Evolutionary conservation across 441 rosid species (phyloP).

Genomic region (Mallotus japonicus): DNA sequence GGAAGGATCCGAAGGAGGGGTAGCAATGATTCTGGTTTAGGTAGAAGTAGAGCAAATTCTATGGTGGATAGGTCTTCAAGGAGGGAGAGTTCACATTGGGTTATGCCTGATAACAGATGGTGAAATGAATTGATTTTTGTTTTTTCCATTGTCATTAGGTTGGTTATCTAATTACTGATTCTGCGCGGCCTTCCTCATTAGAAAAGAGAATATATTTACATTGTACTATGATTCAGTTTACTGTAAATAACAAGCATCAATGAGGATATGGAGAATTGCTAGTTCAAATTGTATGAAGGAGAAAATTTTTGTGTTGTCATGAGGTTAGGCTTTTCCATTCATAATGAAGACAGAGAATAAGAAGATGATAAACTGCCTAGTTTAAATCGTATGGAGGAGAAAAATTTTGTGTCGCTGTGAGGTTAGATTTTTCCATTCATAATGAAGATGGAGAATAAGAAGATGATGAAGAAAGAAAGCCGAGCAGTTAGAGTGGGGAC

Average conservation of each 20-base stretch:
- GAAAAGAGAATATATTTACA: slow-evolving; percentile 29
- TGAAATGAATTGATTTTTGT: slow-evolving; percentile 14
- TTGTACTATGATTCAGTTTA: slow-evolving; percentile 26
- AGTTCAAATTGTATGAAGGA: slow-evolving; percentile 16
- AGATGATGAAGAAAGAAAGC: slow-evolving; percentile 22
- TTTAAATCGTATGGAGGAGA: slow-evolving; percentile 17
- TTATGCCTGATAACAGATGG: slow-evolving; percentile 33
- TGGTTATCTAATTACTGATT: slow-evolving; percentile 17
- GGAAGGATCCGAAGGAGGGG: slow-evolving; percentile 40
- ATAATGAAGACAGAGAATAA: slow-evolving; percentile 9
- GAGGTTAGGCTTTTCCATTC: not conserved
- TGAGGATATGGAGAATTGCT: slow-evolving; percentile 19
- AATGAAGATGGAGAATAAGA: slow-evolving; percentile 14
- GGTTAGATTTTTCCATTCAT: slow-evolving; percentile 7
- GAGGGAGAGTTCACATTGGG: slow-evolving; percentile 28
- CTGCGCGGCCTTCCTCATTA: slow-evolving; percentile 24
- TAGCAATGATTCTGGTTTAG: slow-evolving; percentile 25
- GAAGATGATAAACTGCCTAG: slow-evolving; percentile 9
- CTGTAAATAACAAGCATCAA: slow-evolving; percentile 38
- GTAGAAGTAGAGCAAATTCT: slow-evolving; percentile 27
- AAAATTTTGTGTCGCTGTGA: slow-evolving; percentile 25
- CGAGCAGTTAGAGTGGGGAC: slow-evolving; percentile 23
- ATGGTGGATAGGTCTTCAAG: slow-evolving; percentile 34
- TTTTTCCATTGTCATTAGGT: slow-evolving; percentile 2
- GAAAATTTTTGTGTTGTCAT: slow-evolving; percentile 25